Conservation (phyloP, 192 early-diverging fungal genomes). For the Entophlyctis luteolus region DNA sequence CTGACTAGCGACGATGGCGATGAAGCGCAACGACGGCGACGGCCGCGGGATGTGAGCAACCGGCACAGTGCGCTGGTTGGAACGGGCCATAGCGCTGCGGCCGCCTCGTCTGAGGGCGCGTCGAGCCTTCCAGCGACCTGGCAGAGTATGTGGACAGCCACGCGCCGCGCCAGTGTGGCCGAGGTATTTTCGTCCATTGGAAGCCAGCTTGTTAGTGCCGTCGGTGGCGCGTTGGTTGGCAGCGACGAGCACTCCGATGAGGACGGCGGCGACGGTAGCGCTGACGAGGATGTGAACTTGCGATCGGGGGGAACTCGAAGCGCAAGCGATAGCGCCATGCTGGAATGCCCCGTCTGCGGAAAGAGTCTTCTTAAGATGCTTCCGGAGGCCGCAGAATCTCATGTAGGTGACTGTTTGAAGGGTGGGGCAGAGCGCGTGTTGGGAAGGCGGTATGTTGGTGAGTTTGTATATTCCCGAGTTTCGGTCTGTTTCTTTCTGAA, state of each 20-base stretch:
- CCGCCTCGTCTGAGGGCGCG: not conserved
- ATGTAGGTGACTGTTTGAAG: conserved; percentile 60
- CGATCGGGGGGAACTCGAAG: not conserved
- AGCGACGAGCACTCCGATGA: not conserved
- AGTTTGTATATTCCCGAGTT: conserved; percentile 7
- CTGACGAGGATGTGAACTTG: not conserved
- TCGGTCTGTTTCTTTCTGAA: not conserved
- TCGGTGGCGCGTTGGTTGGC: too few species aligned
- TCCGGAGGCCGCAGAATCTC: conserved; percentile 45
- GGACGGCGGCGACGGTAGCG: not conserved
- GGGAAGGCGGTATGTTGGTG: conserved; percentile 66
- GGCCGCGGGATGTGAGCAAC: too few species aligned
- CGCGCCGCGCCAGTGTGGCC: not conserved
- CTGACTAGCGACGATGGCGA: conserved; percentile 27
- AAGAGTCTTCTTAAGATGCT: conserved; percentile 43
- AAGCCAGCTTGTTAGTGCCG: too few species aligned
- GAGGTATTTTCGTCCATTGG: not conserved
- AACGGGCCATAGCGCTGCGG: not conserved
- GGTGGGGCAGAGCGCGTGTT: conserved; percentile 42
- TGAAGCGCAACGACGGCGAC: not conserved
- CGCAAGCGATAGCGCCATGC: conserved; percentile 52
- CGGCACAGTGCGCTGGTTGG: not conserved
- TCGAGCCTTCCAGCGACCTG: too few species aligned
- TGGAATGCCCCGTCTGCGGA: conserved; percentile 71
- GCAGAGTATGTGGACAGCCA: too few species aligned